Evolutionary conservation across 2,329 filamentous ascomycete genomes (phyloP), one percentile per base, ranked within the genome.

Genomic region (Nigrospora osmanthi): DNA sequence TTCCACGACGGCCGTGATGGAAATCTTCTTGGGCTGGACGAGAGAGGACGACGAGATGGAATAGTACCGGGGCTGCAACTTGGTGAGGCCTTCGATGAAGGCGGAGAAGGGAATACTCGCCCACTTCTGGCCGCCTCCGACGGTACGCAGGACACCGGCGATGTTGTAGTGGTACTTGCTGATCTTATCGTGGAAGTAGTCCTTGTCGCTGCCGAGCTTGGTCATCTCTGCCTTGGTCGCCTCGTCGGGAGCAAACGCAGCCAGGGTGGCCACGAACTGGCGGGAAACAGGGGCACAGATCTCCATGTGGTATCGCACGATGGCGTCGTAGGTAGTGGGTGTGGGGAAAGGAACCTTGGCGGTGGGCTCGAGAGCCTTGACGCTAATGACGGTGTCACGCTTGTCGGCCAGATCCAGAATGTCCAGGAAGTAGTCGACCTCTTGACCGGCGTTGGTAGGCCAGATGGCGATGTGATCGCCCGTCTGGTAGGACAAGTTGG

Each of bases 331-430:
- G 2, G 93, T 98, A 14, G 93, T 97, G 7, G 93, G 93, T 6
- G 90, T 90, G 15, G 94, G 94, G 73, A 98, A 97, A 9, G 93
- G 93, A 38, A 98, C 89, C 72, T 96, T 97, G 54, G 93, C 89
- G 10, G 93, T 97, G 37, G 90, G 83, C 67, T 98, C 94, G 35
- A 96, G 80, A 47, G 88, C 83, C 71, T 94, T 96, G 64, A 98
- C 83, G 51, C 79, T 82, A 64, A 98, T 83, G 46, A 97, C 91
- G 1, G 75, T 76, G 66, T 95, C 71, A 49, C 85, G 81, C 73
- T 95, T 95, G 23, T 81, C 75, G 41, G 73, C 69, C 35, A 96
- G 78, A 50, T 81, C 89, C 52, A 94, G 76, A 44, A 93, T 76
- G 55, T 82, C 76, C 52, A 98, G 71, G 69, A 98, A 89, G 44